Evolutionary conservation across 2,329 filamentous ascomycete species (phyloP), one percentile per base, ranked within the genome.

Genomic region (Xylaria sp.): DNA sequence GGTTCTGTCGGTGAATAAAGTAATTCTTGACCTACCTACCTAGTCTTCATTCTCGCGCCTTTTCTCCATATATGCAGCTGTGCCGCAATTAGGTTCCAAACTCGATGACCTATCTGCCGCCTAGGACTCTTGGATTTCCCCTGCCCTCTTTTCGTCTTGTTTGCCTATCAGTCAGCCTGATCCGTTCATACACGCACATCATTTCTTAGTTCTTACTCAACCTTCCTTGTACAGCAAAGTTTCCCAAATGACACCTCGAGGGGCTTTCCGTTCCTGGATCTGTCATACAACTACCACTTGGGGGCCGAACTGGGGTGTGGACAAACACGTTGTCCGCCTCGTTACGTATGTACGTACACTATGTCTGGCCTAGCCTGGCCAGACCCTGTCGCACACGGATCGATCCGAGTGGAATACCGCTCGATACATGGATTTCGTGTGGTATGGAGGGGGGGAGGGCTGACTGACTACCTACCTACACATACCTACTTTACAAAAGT

Each of bases 1-100:
- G 66, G 70, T 66, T 66, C 13, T 71, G 60, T 58, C 55, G 60
- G 67, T 69, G 65, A 73, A 73, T 73, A 69, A 67, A 73, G 63
- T 73, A 71, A 73, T 71, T 61, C 48, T 64, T 62, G 65, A 68
- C 65, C 40, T 59, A 47, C 65, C 40, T 59, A 47, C 50, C 16
- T 18, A 18, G 18, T 18, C 40, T n/a, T 18, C 13, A 18, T 42
- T 44, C 40, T 18, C 40, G 40, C 40, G 40, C 16, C 18, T 44
- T 44, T 58, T 27, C 63, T 69, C 29, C 32, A 35, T 62, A 47
- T 23, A 53, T 69, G 69, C 54, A 64, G 55, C 54, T 66, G 66
- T 66, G 63, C 60, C 66, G 57, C 63, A 44, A 64, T 44, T 32
- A 44, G 50, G 63, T 53, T 66, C 48, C 62, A 13, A 61, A 51